phyloP scores from a whole-genome alignment of 441 rosid genomes.

The Manihot esculenta region DNA sequence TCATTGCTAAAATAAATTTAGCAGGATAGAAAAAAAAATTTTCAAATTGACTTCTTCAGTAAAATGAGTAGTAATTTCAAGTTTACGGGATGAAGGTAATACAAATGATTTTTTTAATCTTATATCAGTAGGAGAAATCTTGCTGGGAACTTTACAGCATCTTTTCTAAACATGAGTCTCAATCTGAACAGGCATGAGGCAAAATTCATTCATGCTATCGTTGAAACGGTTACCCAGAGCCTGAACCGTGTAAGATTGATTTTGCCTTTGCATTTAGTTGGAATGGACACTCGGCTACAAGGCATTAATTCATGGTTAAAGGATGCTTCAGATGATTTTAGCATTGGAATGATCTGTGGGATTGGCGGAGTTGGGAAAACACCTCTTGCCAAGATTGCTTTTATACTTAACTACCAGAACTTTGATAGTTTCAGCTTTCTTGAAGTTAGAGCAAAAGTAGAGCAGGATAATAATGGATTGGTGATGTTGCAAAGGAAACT shows the following conservation, averaged over 20 bases:
- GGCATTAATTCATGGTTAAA: slow-evolving; percentile 7
- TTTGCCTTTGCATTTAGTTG: slow-evolving; percentile 13
- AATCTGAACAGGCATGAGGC: slow-evolving; percentile 3
- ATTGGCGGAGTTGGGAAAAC: slow-evolving; percentile 26
- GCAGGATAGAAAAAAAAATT: too few relatives aligned
- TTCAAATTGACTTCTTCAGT: too few relatives aligned
- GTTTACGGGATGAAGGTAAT: too few relatives aligned
- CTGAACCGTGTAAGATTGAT: not conserved
- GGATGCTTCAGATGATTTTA: not conserved
- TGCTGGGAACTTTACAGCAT: too few relatives aligned
- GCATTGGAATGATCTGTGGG: not conserved
- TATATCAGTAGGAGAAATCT: too few relatives aligned
- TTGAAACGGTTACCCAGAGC: not conserved
- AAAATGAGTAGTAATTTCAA: too few relatives aligned
- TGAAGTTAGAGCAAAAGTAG: not conserved
- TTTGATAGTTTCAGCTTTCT: slow-evolving; percentile 13
- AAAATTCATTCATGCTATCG: slow-evolving; percentile 4
- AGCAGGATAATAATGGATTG: not conserved
- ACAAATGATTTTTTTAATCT: too few relatives aligned
- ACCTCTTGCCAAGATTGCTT: slow-evolving; percentile 8
- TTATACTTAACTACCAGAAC: not conserved
- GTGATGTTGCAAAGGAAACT: slow-evolving; percentile 13
- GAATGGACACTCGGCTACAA: slow-evolving; percentile 1
- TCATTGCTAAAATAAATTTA: too few relatives aligned
- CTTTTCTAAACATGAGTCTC: too few relatives aligned